phyloP scores from a whole-genome alignment of 306 rosid species.

The Carpinus viminea region DNA sequence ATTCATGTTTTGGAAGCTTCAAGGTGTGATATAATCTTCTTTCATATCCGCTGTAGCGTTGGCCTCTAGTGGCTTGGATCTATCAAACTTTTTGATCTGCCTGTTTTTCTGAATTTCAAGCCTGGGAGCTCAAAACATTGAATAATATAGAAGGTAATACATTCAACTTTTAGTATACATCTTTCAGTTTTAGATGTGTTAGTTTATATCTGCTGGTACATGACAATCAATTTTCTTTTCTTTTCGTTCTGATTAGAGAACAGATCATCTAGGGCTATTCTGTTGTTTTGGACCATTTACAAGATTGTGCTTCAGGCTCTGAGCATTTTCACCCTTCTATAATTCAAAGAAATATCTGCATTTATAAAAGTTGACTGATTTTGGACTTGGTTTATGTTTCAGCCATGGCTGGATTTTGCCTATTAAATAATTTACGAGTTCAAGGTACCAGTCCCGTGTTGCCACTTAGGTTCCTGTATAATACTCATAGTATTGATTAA shows the following conservation, averaged over 20 bases:
- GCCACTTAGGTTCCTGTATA: background rate
- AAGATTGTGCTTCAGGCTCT: background rate
- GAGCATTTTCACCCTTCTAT: background rate
- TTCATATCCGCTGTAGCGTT: background rate
- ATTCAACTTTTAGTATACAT: background rate
- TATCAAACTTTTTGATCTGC: background rate
- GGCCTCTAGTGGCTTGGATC: background rate
- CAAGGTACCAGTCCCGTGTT: background rate
- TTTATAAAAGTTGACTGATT: background rate
- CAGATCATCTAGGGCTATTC: background rate
- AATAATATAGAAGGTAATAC: background rate
- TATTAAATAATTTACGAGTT: background rate
- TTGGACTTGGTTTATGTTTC: background rate
- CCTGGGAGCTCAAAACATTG: background rate
- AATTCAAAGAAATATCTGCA: background rate
- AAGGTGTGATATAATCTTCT: background rate
- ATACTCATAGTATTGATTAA: background rate
- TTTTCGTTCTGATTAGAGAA: background rate
- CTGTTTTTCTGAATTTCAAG: slow-evolving; percentile 6
- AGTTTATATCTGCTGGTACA: background rate
- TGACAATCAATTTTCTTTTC: background rate
- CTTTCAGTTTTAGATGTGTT: background rate
- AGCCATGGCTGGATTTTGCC: no score
- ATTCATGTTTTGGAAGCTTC: background rate
- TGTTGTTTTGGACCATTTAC: background rate